Evolutionary conservation across 495 filamentous ascomycete species (phyloP).

Genomic region (Astrothelium macrocarpum): DNA sequence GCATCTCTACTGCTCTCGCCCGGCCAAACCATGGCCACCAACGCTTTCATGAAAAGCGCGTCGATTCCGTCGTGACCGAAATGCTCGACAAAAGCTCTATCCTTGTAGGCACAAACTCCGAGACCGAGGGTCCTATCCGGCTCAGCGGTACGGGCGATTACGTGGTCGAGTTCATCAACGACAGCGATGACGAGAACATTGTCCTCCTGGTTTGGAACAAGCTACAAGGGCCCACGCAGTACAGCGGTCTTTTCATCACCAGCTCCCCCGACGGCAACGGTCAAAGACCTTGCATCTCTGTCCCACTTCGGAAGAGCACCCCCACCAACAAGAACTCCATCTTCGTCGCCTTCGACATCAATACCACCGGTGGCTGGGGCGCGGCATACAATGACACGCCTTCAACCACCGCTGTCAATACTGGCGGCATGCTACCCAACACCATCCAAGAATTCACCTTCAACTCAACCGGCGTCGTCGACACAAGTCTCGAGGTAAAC

Average conservation of each 20-base stretch:
- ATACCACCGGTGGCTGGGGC: neutral
- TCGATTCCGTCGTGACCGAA: neutral
- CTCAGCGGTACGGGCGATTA: neutral
- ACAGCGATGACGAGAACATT: slow-evolving; percentile 15
- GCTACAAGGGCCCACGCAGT: neutral
- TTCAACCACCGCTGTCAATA: neutral
- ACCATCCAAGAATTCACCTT: slow-evolving; percentile 4
- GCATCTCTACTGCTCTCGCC: neutral
- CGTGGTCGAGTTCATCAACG: slow-evolving; percentile 13
- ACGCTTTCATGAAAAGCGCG: neutral
- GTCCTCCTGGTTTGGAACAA: slow-evolving; percentile 5
- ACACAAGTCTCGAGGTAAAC: neutral
- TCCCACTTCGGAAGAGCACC: neutral
- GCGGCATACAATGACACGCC: neutral
- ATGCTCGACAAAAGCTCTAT: neutral
- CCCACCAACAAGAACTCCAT: neutral
- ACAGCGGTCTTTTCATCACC: neutral
- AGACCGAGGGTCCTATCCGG: neutral
- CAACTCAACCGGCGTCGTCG: neutral
- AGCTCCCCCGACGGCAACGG: neutral
- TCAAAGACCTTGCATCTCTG: neutral
- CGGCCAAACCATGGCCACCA: neutral
- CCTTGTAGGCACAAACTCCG: neutral
- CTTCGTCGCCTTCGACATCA: neutral
- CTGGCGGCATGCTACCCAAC: neutral